Percentiles rank a stretch among this genome's conserved stretches.
These are phyloP conservation scores for Fusarium sp. DNA, from an alignment of 2,329 filamentous ascomycete species.

Conservation along the genomic window DNA sequence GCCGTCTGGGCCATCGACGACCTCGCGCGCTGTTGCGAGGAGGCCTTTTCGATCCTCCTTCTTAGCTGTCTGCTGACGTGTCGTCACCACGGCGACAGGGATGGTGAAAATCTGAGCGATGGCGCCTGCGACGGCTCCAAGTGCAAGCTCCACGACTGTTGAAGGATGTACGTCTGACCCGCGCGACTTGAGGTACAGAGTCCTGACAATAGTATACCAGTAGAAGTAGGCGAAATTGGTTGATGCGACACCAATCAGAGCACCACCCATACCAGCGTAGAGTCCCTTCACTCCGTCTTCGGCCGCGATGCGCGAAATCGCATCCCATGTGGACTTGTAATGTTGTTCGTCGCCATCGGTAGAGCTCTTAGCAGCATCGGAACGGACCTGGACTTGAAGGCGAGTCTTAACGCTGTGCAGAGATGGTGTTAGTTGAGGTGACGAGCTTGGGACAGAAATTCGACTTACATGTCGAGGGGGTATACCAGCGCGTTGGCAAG, in stretches of 20 bases:
- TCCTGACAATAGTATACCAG: constrained; percentile 93
- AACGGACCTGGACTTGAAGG: constrained; percentile 87
- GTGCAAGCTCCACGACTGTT: constrained; percentile 82
- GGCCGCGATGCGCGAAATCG: constrained; percentile 83
- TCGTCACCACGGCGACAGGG: constrained; percentile 94
- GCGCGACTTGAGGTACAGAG: constrained; percentile 76
- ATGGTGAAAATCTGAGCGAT: constrained; percentile 96
- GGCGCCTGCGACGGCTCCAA: constrained; percentile 90
- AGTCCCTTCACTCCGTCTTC: constrained; percentile 84
- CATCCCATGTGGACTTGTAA: constrained; percentile 89
- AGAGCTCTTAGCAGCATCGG: constrained; percentile 64
- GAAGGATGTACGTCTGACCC: constrained; percentile 68
- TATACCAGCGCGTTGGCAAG: constrained; percentile 96
- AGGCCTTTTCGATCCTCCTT: constrained; percentile 88
- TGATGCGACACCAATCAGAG: constrained; percentile 90
- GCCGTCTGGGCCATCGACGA: constrained; percentile 90
- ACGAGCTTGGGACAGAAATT: not conserved
- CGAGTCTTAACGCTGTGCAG: constrained; percentile 86
- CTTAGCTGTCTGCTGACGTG: constrained; percentile 91
- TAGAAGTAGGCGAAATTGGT: constrained; percentile 99
- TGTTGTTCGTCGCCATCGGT: constrained; percentile 65
- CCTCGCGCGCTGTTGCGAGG: constrained; percentile 87
- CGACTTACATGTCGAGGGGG: constrained; percentile 90
- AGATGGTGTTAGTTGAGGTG: not conserved
- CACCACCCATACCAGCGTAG: constrained; percentile 88